Evolutionary conservation across 495 filamentous ascomycete species (phyloP), one percentile per base, ranked within the genome.

Genomic region (Umbilicaria muhlenbergii): DNA sequence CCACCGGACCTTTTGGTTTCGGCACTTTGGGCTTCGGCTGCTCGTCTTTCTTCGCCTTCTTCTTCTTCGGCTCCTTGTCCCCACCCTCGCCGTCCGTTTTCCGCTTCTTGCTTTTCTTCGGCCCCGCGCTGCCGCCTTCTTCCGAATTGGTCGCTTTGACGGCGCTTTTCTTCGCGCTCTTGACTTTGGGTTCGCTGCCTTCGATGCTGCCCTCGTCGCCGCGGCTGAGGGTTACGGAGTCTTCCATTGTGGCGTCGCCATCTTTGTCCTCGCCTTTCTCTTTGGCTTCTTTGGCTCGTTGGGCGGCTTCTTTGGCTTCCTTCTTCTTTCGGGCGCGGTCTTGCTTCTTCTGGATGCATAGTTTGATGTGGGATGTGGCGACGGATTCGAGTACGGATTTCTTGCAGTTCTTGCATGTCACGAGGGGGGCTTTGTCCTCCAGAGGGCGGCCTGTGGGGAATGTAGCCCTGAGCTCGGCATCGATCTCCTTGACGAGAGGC

Each of bases 21-120:
- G 84, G 74, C 0, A 72, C 67, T 59, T 94, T 94, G 11, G 81
- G 71, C 56, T 94, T 95, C 2, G 69, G 70, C 43, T 86, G 84
- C 48, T 96, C 89, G 60, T 95, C 91, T 63, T 94, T 94, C 64
- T 75, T 73, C 55, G 91, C 86, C 64, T 94, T 94, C 74, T 95
- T 95, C 33, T 69, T 66, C 56, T 85, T 85, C 5, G 80, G 76
- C 48, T 77, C 82, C 56, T 77, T 76, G 28, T 65, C 43, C 46
- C 53, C 76, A 38, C 74, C 75, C 38, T 86, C 81, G 44, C 67
- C 80, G 39, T 89, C 87, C 28, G 86, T 80, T 66, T 96, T 96
- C 43, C 89, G 73, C 70, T 95, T 96, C 76, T 94, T 95, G 31
- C 78, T 78, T 59, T 82, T 87, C 53, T 75, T 80, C 7, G 71